phyloP scores from a whole-genome alignment of 345 rosid genomes.

The Citrus australasica region DNA sequence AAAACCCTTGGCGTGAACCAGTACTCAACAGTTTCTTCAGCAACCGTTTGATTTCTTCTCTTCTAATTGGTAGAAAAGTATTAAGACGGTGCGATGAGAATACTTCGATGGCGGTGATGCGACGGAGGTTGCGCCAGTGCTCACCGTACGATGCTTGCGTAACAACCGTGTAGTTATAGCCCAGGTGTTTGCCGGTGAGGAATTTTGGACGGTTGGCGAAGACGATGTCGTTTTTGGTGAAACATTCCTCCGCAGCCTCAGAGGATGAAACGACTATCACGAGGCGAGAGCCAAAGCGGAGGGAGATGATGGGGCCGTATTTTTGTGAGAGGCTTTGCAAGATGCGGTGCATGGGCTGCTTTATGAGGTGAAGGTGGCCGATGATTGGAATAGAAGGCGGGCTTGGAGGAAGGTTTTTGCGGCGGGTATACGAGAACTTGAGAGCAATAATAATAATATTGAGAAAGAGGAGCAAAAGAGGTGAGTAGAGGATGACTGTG shows the following conservation, averaged over 20 bases:
- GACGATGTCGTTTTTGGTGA: slow-evolving; percentile 43
- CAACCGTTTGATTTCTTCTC: slow-evolving; percentile 43
- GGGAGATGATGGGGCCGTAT: slow-evolving; percentile 40
- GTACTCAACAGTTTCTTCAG: slow-evolving; percentile 27
- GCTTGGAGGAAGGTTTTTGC: slow-evolving; percentile 34
- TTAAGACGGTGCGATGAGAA: slow-evolving; percentile 51
- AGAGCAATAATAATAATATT: slow-evolving; percentile 14
- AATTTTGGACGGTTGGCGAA: slow-evolving; percentile 41
- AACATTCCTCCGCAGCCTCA: slow-evolving; percentile 42
- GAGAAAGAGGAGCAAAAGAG: slow-evolving; percentile 4
- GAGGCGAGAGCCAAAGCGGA: slow-evolving; percentile 34
- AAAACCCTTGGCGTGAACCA: slow-evolving; percentile 18
- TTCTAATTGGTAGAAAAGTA: slow-evolving; percentile 23
- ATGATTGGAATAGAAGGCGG: slow-evolving; percentile 35
- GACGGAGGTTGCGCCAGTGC: slow-evolving; percentile 69
- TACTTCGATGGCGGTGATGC: slow-evolving; percentile 39
- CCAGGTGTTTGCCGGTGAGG: slow-evolving; percentile 30
- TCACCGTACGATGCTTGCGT: slow-evolving; percentile 45
- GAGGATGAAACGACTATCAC: slow-evolving; percentile 34
- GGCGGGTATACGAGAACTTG: not conserved
- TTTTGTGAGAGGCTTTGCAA: slow-evolving; percentile 28
- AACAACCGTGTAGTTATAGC: slow-evolving; percentile 38
- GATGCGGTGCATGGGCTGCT: slow-evolving; percentile 20
- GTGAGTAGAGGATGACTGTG: not conserved
- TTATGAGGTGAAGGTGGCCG: slow-evolving; percentile 45